These are phyloP conservation scores for Aquilaria yunnanensis DNA, from an alignment of 345 rosid genomes.

Conservation along the genomic window DNA sequence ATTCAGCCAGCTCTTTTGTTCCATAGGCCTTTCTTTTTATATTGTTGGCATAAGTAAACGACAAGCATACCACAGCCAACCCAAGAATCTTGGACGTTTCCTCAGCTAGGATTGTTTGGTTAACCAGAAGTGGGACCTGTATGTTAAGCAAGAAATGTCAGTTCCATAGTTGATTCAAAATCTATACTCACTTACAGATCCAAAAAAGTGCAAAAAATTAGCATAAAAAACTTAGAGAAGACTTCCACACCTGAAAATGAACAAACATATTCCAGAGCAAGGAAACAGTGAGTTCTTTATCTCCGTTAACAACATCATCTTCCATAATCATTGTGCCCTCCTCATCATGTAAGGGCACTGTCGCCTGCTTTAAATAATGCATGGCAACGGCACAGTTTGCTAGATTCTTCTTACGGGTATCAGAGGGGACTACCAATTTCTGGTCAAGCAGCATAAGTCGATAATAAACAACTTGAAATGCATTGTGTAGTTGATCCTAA, in stretches of 20 bases:
- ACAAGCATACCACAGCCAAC: constrained; percentile 40
- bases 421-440: constrained; percentile 78
- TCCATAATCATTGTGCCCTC: constrained; percentile 57
- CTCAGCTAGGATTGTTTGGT: constrained; percentile 37
- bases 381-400: constrained; percentile 65
- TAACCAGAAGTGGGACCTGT: constrained; percentile 81
- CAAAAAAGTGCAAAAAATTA: not conserved
- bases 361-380: constrained; percentile 58
- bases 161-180: constrained; percentile 1
- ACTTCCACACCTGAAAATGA: constrained; percentile 68
- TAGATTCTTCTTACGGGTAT: constrained; percentile 56
- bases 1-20: not conserved
- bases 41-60: not conserved
- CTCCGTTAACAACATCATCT: constrained; percentile 73
- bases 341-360: constrained; percentile 57
- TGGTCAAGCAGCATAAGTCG: constrained; percentile 27
- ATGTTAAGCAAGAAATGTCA: constrained; percentile 13
- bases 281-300: constrained; percentile 74
- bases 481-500: not conserved
- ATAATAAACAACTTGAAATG: constrained; percentile 10
- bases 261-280: constrained; percentile 90
- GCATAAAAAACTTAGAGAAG: constrained; percentile 1
- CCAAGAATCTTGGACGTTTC: constrained; percentile 58
- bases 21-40: not conserved
- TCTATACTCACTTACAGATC: not conserved